Evolutionary conservation across 805 yeast genomes (phyloP).

Genomic region (Scheffersomyces lignosus): DNA sequence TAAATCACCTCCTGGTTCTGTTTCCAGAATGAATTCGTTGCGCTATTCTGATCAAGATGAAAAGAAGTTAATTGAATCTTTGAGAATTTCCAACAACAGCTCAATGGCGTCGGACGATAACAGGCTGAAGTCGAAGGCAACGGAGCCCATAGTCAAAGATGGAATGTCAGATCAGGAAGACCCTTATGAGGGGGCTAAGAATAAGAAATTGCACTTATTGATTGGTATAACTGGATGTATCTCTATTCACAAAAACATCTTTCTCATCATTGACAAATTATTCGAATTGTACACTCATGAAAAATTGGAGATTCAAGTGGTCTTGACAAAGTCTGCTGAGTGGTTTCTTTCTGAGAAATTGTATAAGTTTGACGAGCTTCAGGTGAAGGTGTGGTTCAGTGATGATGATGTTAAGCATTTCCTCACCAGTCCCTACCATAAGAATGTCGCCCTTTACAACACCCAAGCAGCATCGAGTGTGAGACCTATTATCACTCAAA

Average conservation of each 20-base stretch:
- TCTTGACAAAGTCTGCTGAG: slow-evolving; percentile 24
- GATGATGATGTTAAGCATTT: slow-evolving; percentile 19
- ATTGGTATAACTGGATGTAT: slow-evolving; percentile 28
- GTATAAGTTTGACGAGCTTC: slow-evolving; percentile 18
- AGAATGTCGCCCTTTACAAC: slow-evolving; percentile 2
- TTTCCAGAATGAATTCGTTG: not conserved
- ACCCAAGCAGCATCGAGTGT: slow-evolving; percentile 1
- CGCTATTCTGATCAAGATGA: not conserved
- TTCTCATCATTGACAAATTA: slow-evolving; percentile 22
- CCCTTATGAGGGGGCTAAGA: not conserved
- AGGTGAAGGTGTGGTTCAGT: slow-evolving; percentile 25
- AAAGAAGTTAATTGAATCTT: not conserved
- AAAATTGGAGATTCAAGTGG: slow-evolving; percentile 23
- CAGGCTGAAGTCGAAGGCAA: not conserved
- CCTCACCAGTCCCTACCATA: slow-evolving; percentile 5
- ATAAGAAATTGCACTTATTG: slow-evolving; percentile 19
- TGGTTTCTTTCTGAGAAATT: slow-evolving; percentile 18
- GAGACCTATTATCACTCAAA: slow-evolving; percentile 7
- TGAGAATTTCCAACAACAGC: not conserved
- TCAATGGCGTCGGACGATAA: not conserved
- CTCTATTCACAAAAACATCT: slow-evolving; percentile 19
- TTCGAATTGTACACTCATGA: slow-evolving; percentile 21
- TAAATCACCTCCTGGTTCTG: not conserved
- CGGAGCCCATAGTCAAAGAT: not conserved
- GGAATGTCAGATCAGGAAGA: not conserved